Evolutionary conservation across 1,284 basidiomycete species (phyloP).

Genomic region (Ceratobasidium sp.): DNA sequence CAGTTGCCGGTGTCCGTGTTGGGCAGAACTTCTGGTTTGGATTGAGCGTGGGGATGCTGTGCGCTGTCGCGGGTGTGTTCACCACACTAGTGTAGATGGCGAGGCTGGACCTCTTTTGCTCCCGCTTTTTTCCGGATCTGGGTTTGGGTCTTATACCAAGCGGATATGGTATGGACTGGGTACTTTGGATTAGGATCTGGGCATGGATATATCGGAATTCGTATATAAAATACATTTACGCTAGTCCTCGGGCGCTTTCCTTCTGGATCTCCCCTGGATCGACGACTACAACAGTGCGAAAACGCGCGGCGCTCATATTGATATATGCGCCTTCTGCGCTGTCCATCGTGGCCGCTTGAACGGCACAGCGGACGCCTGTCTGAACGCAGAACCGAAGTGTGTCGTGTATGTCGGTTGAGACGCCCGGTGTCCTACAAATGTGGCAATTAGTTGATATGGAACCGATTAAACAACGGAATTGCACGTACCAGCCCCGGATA

Average conservation of each 20-base stretch:
- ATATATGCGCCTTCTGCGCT: slow-evolving; percentile 27
- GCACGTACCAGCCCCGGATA: slow-evolving; percentile 32
- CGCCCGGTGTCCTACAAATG: slow-evolving; percentile 27
- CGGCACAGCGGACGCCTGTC: slow-evolving; percentile 22
- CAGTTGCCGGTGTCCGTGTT: slow-evolving; percentile 20
- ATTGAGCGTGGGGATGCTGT: slow-evolving; percentile 34
- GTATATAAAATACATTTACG: slow-evolving; percentile 24
- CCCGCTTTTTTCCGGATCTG: slow-evolving; percentile 1
- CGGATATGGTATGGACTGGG: slow-evolving; percentile 1
- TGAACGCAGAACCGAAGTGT: slow-evolving; percentile 40
- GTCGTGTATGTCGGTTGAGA: slow-evolving; percentile 27
- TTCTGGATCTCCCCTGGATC: slow-evolving; percentile 21
- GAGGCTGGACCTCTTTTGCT: slow-evolving; percentile 32
- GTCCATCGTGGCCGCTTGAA: slow-evolving; percentile 8
- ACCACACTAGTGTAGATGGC: slow-evolving; percentile 13
- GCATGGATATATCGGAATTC: slow-evolving; percentile 12
- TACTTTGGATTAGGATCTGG: background rate
- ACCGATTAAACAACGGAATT: background rate
- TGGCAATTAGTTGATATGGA: background rate
- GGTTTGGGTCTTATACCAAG: background rate
- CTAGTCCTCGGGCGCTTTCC: slow-evolving; percentile 4
- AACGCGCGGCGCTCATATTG: slow-evolving; percentile 22
- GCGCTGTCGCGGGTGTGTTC: slow-evolving; percentile 37
- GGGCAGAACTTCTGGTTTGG: slow-evolving; percentile 39
- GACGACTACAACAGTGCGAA: slow-evolving; percentile 26